A percentile compares a stretch with the other conserved stretches of the same genome.
phyloP scores from a whole-genome alignment of 2,329 filamentous ascomycete genomes.

The Teratosphaeria gauchensis region DNA sequence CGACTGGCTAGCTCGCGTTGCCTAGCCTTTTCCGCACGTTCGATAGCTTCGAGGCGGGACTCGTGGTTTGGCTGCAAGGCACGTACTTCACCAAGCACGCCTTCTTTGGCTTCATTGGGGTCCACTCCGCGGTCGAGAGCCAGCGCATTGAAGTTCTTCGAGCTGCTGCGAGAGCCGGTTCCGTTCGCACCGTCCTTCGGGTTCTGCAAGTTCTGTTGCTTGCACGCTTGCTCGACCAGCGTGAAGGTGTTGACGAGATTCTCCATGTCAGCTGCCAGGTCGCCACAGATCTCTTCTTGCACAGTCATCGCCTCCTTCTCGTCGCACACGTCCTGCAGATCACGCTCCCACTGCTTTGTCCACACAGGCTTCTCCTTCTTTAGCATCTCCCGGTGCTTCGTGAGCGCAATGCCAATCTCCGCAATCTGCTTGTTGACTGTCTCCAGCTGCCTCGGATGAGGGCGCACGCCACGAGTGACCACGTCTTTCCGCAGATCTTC shows the following conservation, averaged over 20 bases:
- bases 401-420: conserved; percentile 71
- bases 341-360: conserved; percentile 99
- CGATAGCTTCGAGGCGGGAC: conserved; percentile 84
- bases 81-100: conserved; percentile 82
- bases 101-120: conserved; percentile 77
- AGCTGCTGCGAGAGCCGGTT: conserved; percentile 26
- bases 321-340: conserved; percentile 89
- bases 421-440: conserved; percentile 80
- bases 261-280: conserved; percentile 88
- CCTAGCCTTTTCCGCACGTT: conserved; percentile 85
- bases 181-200: conserved; percentile 13
- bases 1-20: conserved; percentile 79
- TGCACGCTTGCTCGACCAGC: conserved; percentile 94
- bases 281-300: conserved; percentile 88
- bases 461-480: conserved; percentile 82
- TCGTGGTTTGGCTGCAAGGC: conserved; percentile 93
- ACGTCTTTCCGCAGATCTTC: conserved; percentile 97
- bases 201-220: conserved; percentile 80
- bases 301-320: conserved; percentile 90
- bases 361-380: conserved; percentile 87
- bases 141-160: conserved; percentile 22
- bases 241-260: conserved; percentile 90
- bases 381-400: conserved; percentile 89
- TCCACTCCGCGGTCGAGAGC: conserved; percentile 47
- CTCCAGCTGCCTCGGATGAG: conserved; percentile 82